phyloP scores from a whole-genome alignment of 1,284 basidiomycete genomes.

The Ustilago loliicola region DNA sequence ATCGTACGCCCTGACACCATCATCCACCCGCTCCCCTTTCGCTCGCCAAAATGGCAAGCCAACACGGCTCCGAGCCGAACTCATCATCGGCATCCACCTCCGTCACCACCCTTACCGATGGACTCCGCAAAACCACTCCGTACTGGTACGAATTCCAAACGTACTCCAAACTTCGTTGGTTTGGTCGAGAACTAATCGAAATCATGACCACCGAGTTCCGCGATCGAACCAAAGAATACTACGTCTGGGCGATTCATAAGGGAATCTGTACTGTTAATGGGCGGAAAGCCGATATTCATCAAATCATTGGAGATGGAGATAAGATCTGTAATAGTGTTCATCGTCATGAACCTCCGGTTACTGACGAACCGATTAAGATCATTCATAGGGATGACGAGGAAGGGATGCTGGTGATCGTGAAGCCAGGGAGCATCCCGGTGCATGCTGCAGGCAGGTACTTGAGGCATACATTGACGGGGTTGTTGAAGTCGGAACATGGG shows the following conservation, averaged over 20 bases:
- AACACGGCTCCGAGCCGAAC: slow-evolving; percentile 10
- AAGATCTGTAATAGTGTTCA: slow-evolving; percentile 91
- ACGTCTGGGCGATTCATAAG: slow-evolving; percentile 79
- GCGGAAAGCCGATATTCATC: slow-evolving; percentile 81
- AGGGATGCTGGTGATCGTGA: slow-evolving; percentile 85
- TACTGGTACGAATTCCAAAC: slow-evolving; percentile 74
- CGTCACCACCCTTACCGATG: slow-evolving; percentile 21
- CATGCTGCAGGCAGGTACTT: slow-evolving; percentile 67
- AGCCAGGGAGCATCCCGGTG: slow-evolving; percentile 69
- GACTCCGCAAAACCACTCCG: slow-evolving; percentile 46
- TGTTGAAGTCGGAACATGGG: slow-evolving; percentile 86
- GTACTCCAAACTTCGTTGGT: slow-evolving; percentile 91
- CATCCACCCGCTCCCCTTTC: background rate
- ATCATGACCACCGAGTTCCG: slow-evolving; percentile 71
- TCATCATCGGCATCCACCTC: slow-evolving; percentile 7
- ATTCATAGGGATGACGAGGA: slow-evolving; percentile 82
- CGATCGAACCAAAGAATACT: slow-evolving; percentile 71
- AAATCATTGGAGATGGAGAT: slow-evolving; percentile 87
- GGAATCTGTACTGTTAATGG: slow-evolving; percentile 96
- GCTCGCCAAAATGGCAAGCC: slow-evolving; percentile 20
- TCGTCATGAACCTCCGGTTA: slow-evolving; percentile 94
- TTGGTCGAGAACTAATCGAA: slow-evolving; percentile 80
- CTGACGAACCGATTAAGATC: slow-evolving; percentile 85
- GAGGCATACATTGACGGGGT: slow-evolving; percentile 78
- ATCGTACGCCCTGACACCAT: background rate